Percentiles rank a stretch among this genome's conserved stretches.
phyloP scores from a whole-genome alignment of 2,329 filamentous ascomycete species.

The Tolypocladium paradoxum region DNA sequence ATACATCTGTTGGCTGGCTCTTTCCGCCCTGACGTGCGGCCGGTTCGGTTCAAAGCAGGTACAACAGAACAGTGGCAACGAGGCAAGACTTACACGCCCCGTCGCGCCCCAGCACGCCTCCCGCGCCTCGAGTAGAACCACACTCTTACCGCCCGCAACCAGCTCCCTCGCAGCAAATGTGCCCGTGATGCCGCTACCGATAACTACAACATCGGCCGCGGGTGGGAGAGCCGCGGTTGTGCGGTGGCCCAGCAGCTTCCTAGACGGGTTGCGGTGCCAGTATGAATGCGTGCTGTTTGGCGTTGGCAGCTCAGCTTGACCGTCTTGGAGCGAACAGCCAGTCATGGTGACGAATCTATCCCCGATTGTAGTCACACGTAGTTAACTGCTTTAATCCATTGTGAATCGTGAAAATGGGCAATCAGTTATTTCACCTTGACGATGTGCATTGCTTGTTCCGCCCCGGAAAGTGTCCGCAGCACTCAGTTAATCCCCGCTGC shows the following conservation, averaged over 20 bases:
- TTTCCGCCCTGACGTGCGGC: too few relatives aligned
- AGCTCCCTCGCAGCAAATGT: conserved; percentile 57
- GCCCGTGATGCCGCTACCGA: conserved; percentile 71
- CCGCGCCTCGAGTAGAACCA: conserved; percentile 66
- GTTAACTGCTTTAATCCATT: too few relatives aligned
- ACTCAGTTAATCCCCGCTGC: too few relatives aligned
- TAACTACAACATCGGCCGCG: conserved; percentile 55
- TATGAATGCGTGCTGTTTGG: conserved; percentile 53
- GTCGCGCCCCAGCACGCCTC: conserved; percentile 78
- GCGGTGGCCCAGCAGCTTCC: conserved; percentile 53
- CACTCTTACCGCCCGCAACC: conserved; percentile 35
- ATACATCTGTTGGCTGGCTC: too few relatives aligned
- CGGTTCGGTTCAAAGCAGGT: too few relatives aligned
- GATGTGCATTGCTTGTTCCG: too few relatives aligned
- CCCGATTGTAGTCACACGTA: too few relatives aligned
- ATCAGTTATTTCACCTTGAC: too few relatives aligned
- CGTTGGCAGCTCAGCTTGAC: conserved; percentile 47
- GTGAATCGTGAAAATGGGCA: too few relatives aligned
- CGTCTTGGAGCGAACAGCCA: conserved; percentile 15
- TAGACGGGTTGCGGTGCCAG: conserved; percentile 62
- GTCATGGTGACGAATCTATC: too few relatives aligned
- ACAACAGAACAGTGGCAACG: too few relatives aligned
- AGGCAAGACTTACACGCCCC: conserved; percentile 46
- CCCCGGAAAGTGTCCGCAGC: too few relatives aligned
- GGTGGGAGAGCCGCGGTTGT: conserved; percentile 53